Conservation (phyloP, 345 rosid genomes). For the Diplotaxis tenuifolia region DNA sequence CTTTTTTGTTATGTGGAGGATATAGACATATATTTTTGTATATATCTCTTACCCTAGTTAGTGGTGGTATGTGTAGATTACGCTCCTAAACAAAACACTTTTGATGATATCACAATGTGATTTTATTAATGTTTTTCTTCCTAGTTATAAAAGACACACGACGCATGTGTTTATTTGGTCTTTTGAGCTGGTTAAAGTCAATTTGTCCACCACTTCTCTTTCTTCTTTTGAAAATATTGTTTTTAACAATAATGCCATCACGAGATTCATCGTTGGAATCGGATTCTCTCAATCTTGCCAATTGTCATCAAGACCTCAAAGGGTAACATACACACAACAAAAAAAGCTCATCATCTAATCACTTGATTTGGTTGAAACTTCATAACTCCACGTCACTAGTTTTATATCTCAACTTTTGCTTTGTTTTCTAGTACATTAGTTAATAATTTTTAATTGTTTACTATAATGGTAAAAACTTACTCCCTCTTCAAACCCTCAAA, state of each 20-base stretch:
- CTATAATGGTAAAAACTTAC: not conserved
- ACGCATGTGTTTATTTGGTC: conserved; percentile 36
- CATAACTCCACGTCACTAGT: conserved; percentile 15
- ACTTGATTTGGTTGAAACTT: conserved; percentile 22
- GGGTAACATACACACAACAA: not conserved
- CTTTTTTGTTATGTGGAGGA: not conserved
- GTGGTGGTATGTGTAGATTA: not conserved
- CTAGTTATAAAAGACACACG: conserved; percentile 7
- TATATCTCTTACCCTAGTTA: not conserved
- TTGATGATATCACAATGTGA: conserved; percentile 20
- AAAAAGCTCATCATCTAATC: not conserved
- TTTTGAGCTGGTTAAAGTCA: conserved; percentile 36
- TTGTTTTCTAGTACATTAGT: not conserved
- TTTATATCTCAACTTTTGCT: not conserved
- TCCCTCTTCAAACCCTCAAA: no score
- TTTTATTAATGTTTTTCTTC: not conserved
- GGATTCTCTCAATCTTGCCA: conserved; percentile 31
- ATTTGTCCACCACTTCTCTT: conserved; percentile 26
- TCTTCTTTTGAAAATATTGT: conserved; percentile 16
- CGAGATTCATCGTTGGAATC: conserved; percentile 39
- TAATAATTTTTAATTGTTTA: not conserved
- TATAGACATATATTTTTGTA: not conserved
- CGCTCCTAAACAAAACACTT: not conserved
- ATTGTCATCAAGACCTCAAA: not conserved
- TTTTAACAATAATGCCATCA: conserved; percentile 30